Conservation (phyloP, 164 flowering plant genomes). For the Houttuynia cordata region DNA sequence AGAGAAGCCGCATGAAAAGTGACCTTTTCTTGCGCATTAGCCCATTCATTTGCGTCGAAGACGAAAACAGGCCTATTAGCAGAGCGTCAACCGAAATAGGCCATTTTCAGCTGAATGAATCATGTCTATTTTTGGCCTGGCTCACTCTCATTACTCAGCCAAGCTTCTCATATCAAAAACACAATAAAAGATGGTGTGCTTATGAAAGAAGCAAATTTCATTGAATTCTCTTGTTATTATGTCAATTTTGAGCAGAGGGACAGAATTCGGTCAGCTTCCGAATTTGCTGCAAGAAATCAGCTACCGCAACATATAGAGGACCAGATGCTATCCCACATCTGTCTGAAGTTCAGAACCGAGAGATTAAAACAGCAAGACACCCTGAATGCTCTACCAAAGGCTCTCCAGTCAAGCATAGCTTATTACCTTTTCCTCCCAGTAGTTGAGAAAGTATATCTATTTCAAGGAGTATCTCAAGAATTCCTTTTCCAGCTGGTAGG, state of each 20-base stretch:
- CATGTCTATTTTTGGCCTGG: too few species aligned
- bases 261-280: constrained; percentile 57
- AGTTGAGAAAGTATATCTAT: constrained; percentile 53
- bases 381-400: constrained; percentile 66
- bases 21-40: too few species aligned
- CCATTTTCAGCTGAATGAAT: too few species aligned
- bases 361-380: constrained; percentile 77
- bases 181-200: too few species aligned
- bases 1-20: too few species aligned
- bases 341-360: constrained; percentile 82
- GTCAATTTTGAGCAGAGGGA: constrained; percentile 70
- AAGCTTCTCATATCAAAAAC: too few species aligned
- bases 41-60: too few species aligned
- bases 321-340: constrained; percentile 80
- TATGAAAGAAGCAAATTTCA: too few species aligned
- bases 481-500: constrained; percentile 88
- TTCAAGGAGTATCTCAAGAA: constrained; percentile 72
- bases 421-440: constrained; percentile 65
- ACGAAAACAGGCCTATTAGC: too few species aligned
- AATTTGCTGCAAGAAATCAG: constrained; percentile 66
- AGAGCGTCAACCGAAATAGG: too few species aligned
- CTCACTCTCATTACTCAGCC: too few species aligned
- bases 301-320: constrained; percentile 57
- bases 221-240: not conserved
- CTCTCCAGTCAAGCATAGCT: constrained; percentile 79